phyloP scores from a whole-genome alignment of 768 basidiomycete genomes.

The Amanita rimosa region DNA sequence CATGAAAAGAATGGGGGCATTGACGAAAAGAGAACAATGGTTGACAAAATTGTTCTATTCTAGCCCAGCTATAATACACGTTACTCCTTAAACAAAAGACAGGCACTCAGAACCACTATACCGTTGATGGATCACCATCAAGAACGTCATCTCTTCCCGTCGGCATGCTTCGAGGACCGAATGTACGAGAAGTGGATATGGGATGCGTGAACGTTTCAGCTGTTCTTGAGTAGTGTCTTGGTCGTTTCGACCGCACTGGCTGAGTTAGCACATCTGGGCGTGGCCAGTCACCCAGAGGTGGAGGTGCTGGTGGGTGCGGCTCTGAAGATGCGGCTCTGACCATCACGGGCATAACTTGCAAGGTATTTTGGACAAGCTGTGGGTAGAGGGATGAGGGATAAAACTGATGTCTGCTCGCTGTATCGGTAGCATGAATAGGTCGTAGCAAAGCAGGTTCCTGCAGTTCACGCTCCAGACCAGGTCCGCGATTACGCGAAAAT shows the following conservation, averaged over 20 bases:
- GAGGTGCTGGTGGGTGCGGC: constrained; percentile 26
- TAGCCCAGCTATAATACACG: too few species aligned
- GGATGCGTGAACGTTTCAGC: not conserved
- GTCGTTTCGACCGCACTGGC: constrained; percentile 13
- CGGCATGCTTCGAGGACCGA: not conserved
- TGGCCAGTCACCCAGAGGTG: constrained; percentile 43
- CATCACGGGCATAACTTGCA: constrained; percentile 12
- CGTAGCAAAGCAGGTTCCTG: constrained; percentile 12
- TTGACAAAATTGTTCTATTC: too few species aligned
- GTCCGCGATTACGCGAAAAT: constrained; percentile 26
- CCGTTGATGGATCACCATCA: too few species aligned
- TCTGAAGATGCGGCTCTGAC: not conserved
- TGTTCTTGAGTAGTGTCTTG: not conserved
- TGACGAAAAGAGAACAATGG: too few species aligned
- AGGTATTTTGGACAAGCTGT: constrained; percentile 13
- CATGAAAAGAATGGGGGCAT: too few species aligned
- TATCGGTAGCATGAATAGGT: constrained; percentile 12
- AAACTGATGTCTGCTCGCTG: constrained; percentile 10
- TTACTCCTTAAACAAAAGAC: too few species aligned
- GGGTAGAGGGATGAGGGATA: constrained; percentile 18
- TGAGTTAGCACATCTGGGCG: constrained; percentile 27
- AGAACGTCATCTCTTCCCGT: not conserved
- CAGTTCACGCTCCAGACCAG: constrained; percentile 27
- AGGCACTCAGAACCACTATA: too few species aligned
- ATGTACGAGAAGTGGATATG: not conserved